Percentiles rank a stretch among this genome's conserved stretches.
Evolutionary conservation across 2,329 filamentous ascomycete genomes (phyloP).

Genomic region (Colletotrichum endophyticum): DNA sequence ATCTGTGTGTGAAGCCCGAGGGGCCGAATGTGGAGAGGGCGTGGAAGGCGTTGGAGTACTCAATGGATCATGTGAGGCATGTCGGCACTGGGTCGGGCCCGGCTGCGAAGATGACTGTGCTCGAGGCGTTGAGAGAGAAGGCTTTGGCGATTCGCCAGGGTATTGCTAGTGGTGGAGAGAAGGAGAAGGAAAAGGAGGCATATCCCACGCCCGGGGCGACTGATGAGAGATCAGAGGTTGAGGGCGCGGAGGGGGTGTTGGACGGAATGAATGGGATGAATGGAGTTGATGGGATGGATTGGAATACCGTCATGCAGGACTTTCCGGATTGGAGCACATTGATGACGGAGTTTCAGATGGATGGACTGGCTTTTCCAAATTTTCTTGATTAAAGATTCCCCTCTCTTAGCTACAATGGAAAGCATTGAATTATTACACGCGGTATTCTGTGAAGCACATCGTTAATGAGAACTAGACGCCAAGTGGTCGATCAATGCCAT

Average conservation of each 20-base stretch:
- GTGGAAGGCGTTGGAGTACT: constrained; percentile 30
- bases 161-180: background rate
- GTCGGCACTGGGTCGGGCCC: constrained; percentile 21
- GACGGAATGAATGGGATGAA: background rate
- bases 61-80: background rate
- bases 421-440: background rate
- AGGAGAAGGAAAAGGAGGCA: background rate
- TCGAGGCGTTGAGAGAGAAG: constrained; percentile 34
- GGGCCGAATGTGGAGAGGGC: constrained; percentile 34
- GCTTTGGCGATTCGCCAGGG: constrained; percentile 27
- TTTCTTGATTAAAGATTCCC: background rate
- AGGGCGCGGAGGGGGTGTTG: background rate
- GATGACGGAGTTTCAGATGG: constrained; percentile 32
- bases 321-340: constrained; percentile 32
- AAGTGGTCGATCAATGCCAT: accelerated
- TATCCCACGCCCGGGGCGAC: background rate
- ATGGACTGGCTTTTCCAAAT: constrained; percentile 26
- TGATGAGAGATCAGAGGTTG: background rate
- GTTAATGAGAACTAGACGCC: background rate
- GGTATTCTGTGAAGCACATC: background rate
- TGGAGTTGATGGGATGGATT: background rate
- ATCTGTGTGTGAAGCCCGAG: constrained; percentile 42
- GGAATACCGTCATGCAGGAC: constrained; percentile 4
- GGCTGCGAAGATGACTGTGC: constrained; percentile 32
- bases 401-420: background rate